Evolutionary conservation across 2,329 filamentous ascomycete genomes (phyloP), one percentile per base, ranked within the genome.

Genomic region (Anthostomella pinea): DNA sequence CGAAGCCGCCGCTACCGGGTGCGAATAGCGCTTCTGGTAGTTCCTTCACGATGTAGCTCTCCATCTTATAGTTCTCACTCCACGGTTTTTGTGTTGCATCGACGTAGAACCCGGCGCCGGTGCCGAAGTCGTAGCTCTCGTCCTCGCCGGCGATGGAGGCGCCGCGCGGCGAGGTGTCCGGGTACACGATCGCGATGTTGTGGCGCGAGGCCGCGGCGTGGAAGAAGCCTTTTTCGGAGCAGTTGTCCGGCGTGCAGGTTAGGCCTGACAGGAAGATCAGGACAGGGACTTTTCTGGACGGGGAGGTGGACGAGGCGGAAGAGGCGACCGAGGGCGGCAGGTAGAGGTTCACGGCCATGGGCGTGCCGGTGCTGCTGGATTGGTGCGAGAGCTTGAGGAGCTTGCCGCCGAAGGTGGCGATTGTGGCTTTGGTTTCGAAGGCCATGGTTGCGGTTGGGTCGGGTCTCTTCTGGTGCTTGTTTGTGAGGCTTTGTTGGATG

Each of bases 321-420:
- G n/a, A n/a, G n/a, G n/a, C n/a, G n/a, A n/a, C n/a, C n/a, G n/a
- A 73, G 2, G 87, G 81, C 16, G 93, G 93, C 3, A 98, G 77
- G 71, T 87, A 98, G 54, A 98, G 75, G 69, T 94, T 95, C 58
- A 97, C 79, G 60, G 79, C 80, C 91, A 97, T 98, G 56, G 89
- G 81, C 51, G 88, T 95, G 54, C 79, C 80, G 39, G 88, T 95
- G 44, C 79, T 75, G 49, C 75, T 69, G 38, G 90, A 88, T 59
- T 83, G 68, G 76, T 98, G 93, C 54, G 83, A 81, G 45, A 98
- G 86, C 75, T 98, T 97, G 54, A 95, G 79, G 42, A 98, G 84
- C 68, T 89, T 89, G 61, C 93, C 93, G 61, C 90, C 91, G 62
- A 96, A 97, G 63, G 82, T 87, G 71, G 83, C 77, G 66, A 97